Conservation (phyloP, 352 stramenopile species). For the Thalassiosira mediterranea region DNA sequence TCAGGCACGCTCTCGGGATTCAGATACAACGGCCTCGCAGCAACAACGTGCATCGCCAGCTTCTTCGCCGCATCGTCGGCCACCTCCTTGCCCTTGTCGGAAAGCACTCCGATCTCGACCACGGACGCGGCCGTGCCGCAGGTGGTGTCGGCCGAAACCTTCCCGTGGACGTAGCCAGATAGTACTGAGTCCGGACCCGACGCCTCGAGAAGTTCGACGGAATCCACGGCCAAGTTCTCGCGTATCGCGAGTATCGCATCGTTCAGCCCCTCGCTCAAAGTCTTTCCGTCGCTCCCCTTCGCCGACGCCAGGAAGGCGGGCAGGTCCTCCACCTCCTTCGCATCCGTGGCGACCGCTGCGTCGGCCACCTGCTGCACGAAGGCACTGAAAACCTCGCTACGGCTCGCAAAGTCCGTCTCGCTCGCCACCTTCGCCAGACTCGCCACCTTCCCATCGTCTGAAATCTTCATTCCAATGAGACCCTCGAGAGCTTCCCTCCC, state of each 20-base stretch:
- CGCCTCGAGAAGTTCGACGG: slow-evolving; percentile 34
- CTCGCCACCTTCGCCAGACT: slow-evolving; percentile 71
- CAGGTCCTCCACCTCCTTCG: slow-evolving; percentile 26
- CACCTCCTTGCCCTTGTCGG: neutral
- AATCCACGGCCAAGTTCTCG: slow-evolving; percentile 73
- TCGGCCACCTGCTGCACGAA: slow-evolving; percentile 70
- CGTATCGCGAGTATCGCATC: slow-evolving; percentile 79
- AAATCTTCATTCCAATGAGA: slow-evolving; percentile 65
- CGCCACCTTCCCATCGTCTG: slow-evolving; percentile 42
- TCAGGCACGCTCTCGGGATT: slow-evolving; percentile 87
- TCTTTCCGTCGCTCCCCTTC: slow-evolving; percentile 29
- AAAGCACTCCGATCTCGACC: slow-evolving; percentile 41
- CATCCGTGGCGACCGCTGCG: slow-evolving; percentile 22
- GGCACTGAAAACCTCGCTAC: slow-evolving; percentile 58
- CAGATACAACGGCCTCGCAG: slow-evolving; percentile 90
- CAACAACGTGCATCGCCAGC: slow-evolving; percentile 95
- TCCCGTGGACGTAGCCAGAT: slow-evolving; percentile 74
- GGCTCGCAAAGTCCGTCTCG: slow-evolving; percentile 81
- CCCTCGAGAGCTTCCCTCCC: slow-evolving; percentile 68
- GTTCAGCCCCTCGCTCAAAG: slow-evolving; percentile 61
- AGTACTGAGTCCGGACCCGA: slow-evolving; percentile 50
- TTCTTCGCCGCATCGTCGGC: slow-evolving; percentile 87
- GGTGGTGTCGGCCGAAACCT: slow-evolving; percentile 31
- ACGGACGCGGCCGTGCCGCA: slow-evolving; percentile 65
- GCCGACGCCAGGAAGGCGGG: slow-evolving; percentile 32